Evolutionary conservation across 2,329 filamentous ascomycete species (phyloP).

Genomic region (Davidsoniella neocaledoniae): DNA sequence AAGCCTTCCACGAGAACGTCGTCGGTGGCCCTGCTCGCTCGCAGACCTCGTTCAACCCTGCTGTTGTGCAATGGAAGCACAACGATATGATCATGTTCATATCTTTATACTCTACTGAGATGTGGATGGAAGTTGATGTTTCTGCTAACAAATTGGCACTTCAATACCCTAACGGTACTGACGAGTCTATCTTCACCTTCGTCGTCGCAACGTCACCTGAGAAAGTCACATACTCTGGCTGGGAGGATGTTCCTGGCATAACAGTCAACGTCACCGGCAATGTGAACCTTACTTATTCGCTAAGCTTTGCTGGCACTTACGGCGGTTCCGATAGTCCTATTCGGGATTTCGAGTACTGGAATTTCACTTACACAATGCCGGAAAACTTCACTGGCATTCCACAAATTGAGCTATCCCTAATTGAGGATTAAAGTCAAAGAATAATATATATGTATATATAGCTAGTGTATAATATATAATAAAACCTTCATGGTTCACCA

Average conservation of each 20-base stretch:
- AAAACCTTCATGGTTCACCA: no score
- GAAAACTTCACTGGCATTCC: constrained; percentile 15
- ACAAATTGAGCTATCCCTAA: constrained; percentile 5
- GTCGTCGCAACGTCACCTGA: constrained; percentile 29
- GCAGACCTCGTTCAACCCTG: constrained; percentile 38
- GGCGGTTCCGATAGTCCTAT: constrained; percentile 20
- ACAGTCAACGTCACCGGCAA: constrained; percentile 29
- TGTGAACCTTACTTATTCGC: constrained; percentile 22
- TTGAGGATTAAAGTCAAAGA: constrained; percentile 1
- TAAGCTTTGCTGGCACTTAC: constrained; percentile 26
- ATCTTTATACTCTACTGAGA: constrained; percentile 24
- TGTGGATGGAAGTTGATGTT: constrained; percentile 25
- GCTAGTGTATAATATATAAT: no score
- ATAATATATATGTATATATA: no score
- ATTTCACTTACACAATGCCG: constrained; percentile 27
- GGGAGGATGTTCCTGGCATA: constrained; percentile 32
- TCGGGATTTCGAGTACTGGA: constrained; percentile 30
- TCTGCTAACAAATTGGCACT: constrained; percentile 28
- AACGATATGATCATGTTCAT: constrained; percentile 20
- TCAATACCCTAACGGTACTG: constrained; percentile 35
- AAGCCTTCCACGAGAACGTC: constrained; percentile 38
- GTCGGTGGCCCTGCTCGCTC: constrained; percentile 37
- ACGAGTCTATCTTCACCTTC: constrained; percentile 32
- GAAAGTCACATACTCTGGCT: constrained; percentile 26
- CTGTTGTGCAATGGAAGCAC: constrained; percentile 41